A percentile compares a stretch with the other conserved stretches of the same genome.
Evolutionary conservation across 2,329 filamentous ascomycete genomes (phyloP).

Genomic region (Colletotrichum viniferum): DNA sequence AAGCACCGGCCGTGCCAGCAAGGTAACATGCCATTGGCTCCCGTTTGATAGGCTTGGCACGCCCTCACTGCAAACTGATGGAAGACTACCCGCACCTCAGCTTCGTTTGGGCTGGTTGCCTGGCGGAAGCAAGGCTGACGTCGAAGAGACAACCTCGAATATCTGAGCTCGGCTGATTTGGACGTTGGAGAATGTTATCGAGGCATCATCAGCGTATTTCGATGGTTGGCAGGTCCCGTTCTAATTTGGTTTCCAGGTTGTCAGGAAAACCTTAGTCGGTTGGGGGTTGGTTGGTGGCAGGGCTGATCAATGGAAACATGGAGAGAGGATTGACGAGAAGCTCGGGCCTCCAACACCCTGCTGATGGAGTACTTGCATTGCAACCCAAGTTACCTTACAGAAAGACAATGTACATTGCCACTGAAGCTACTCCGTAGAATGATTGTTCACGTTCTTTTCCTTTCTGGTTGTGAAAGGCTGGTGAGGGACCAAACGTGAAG

Average conservation of each 20-base stretch:
- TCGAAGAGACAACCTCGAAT: background rate
- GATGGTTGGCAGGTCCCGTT: background rate
- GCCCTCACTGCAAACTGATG: background rate
- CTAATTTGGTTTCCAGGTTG: constrained; percentile 1
- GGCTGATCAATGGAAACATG: constrained; percentile 5
- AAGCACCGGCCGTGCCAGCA: background rate
- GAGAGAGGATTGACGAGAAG: constrained; percentile 5
- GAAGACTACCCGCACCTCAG: background rate
- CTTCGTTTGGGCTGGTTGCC: background rate
- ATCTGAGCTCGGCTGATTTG: background rate
- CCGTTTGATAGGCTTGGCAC: background rate
- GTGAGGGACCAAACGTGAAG: background rate
- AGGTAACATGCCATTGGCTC: background rate
- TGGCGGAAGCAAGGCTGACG: background rate
- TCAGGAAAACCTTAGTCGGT: background rate
- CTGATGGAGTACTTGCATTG: background rate
- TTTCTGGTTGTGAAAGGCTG: background rate
- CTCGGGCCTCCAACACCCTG: background rate
- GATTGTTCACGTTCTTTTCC: background rate
- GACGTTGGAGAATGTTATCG: background rate
- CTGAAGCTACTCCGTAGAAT: background rate
- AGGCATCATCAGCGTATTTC: background rate
- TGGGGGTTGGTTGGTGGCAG: background rate
- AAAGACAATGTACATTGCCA: background rate
- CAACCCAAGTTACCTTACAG: background rate